phyloP scores from a whole-genome alignment of 1,284 basidiomycete species.

The Entoloma clypeatum region DNA sequence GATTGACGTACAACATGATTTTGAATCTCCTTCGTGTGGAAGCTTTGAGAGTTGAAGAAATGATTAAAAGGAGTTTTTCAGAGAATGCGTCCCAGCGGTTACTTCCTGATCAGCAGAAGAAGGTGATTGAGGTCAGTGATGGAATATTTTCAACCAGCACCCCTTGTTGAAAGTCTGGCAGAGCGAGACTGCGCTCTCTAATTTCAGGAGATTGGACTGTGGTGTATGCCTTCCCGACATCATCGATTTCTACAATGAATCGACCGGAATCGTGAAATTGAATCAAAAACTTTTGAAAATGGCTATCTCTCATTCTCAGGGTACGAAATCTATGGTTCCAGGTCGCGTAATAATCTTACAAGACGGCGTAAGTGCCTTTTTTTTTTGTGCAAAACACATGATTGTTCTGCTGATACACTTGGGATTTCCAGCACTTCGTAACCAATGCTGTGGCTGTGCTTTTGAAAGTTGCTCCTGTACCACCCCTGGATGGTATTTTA shows the following conservation, averaged over 20 bases:
- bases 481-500: slow-evolving; percentile 40
- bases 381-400: not conserved
- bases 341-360: slow-evolving; percentile 85
- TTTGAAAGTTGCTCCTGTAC: slow-evolving; percentile 64
- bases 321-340: slow-evolving; percentile 62
- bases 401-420: slow-evolving; percentile 2
- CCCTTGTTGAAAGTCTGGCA: slow-evolving; percentile 28
- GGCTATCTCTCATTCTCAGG: slow-evolving; percentile 61
- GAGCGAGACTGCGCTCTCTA: slow-evolving; percentile 73
- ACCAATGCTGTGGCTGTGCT: slow-evolving; percentile 71
- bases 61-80: slow-evolving; percentile 99
- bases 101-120: slow-evolving; percentile 89
- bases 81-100: slow-evolving; percentile 95
- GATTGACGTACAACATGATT: slow-evolving; percentile 99
- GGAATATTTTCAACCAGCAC: slow-evolving; percentile 5
- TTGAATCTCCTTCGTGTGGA: slow-evolving; percentile 95
- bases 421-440: slow-evolving; percentile 66
- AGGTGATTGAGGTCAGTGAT: slow-evolving; percentile 75
- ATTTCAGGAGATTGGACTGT: slow-evolving; percentile 69
- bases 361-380: slow-evolving; percentile 60
- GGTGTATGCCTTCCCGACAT: slow-evolving; percentile 70
- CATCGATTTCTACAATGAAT: slow-evolving; percentile 75
- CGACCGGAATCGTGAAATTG: slow-evolving; percentile 57
- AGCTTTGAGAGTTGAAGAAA: slow-evolving; percentile 95
- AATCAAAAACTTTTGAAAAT: slow-evolving; percentile 69